These are phyloP conservation scores for Lecanosticta acicola DNA, from an alignment of 2,329 filamentous ascomycete genomes.

Conservation along the genomic window DNA sequence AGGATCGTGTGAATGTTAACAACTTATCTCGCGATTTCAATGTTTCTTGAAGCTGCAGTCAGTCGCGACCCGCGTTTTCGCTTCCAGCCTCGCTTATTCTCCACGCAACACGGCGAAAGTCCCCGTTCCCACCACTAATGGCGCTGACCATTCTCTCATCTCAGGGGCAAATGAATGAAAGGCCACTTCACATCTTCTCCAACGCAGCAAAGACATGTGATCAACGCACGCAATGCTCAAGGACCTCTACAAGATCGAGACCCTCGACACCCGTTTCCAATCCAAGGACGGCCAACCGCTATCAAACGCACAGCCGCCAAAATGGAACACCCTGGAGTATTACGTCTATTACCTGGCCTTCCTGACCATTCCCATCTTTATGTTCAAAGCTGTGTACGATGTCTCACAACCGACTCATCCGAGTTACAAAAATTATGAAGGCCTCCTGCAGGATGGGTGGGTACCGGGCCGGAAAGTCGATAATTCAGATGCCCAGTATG, in stretches of 20 bases:
- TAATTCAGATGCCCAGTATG: slow-evolving; percentile 83
- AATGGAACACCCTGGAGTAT: slow-evolving; percentile 81
- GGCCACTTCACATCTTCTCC: slow-evolving; percentile 1
- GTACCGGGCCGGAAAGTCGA: slow-evolving; percentile 89
- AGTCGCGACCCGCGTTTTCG: no score
- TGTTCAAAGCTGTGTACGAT: slow-evolving; percentile 85
- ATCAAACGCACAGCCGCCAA: slow-evolving; percentile 52
- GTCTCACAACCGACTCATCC: slow-evolving; percentile 84
- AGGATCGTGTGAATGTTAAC: no score
- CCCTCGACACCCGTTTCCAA: slow-evolving; percentile 66
- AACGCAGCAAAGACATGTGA: background rate
- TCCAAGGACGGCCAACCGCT: slow-evolving; percentile 49
- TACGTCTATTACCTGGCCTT: slow-evolving; percentile 72
- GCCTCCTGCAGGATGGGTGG: slow-evolving; percentile 74
- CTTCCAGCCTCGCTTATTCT: no score
- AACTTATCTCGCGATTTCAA: no score
- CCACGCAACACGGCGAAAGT: background rate
- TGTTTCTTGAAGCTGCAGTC: no score
- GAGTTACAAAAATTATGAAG: slow-evolving; percentile 68
- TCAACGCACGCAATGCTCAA: slow-evolving; percentile 11
- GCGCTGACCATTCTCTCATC: background rate
- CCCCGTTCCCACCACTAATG: background rate
- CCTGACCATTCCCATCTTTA: slow-evolving; percentile 61
- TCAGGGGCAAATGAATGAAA: background rate
- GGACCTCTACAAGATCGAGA: slow-evolving; percentile 57